Evolutionary conservation across 768 basidiomycete species (phyloP).

Genomic region (Coprinopsis strossmayeri): DNA sequence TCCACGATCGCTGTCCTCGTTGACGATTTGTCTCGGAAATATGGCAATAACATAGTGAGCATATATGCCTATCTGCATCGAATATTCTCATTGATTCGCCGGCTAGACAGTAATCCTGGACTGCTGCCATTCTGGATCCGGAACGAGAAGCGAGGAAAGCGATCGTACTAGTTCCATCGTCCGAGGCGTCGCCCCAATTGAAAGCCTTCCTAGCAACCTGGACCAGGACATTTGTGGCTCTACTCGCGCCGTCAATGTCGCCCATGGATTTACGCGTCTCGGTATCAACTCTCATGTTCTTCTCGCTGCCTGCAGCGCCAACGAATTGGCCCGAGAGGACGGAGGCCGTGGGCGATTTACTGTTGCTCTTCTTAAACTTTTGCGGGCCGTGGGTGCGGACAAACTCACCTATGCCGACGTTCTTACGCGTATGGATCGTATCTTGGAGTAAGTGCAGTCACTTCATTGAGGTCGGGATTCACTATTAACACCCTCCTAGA

Average conservation of each 20-base stretch:
- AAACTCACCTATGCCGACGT: constrained; percentile 23
- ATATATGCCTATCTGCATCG: background rate
- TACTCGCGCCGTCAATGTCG: constrained; percentile 17
- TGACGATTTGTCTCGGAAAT: constrained; percentile 26
- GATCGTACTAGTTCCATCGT: constrained; percentile 17
- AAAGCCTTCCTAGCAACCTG: constrained; percentile 11
- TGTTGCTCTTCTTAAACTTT: constrained; percentile 18
- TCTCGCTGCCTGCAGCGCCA: constrained; percentile 33
- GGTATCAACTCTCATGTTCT: constrained; percentile 27
- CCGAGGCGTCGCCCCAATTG: background rate
- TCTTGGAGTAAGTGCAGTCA: constrained; percentile 9
- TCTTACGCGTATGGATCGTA: constrained; percentile 25
- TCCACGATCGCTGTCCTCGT: constrained; percentile 20
- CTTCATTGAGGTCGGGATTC: background rate
- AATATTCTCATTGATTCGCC: background rate
- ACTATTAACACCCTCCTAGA: constrained; percentile 12
- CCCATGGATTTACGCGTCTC: constrained; percentile 6
- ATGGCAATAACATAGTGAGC: constrained; percentile 42
- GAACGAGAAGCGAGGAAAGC: constrained; percentile 18
- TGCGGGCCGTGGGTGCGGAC: constrained; percentile 17
- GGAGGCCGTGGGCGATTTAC: constrained; percentile 24
- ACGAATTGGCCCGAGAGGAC: constrained; percentile 21
- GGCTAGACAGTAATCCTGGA: constrained; percentile 40
- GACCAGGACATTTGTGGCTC: constrained; percentile 12
- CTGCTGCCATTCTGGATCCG: constrained; percentile 37